phyloP scores from a whole-genome alignment of 23 red algal species.

The Rhodosorus marinus region DNA sequence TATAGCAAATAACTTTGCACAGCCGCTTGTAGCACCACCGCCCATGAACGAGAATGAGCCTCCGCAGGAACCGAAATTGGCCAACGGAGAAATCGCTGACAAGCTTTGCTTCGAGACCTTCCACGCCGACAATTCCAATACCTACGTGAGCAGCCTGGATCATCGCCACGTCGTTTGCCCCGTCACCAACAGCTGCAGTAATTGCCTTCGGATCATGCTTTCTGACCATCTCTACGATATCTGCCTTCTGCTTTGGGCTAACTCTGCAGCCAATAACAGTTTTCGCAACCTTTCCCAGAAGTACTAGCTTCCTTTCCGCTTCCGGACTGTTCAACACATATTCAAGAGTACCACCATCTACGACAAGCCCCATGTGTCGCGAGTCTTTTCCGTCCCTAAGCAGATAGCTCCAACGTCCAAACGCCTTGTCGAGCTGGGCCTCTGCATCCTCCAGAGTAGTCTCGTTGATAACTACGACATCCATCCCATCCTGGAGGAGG shows the following conservation, averaged over 20 bases:
- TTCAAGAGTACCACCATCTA: constrained; percentile 10
- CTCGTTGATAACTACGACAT: constrained; percentile 13
- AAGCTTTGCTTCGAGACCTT: constrained; percentile 22
- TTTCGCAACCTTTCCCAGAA: constrained; percentile 1
- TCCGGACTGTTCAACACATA: constrained; percentile 25
- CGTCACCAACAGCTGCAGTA: constrained; percentile 28
- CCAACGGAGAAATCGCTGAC: constrained; percentile 29
- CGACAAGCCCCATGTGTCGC: constrained; percentile 5
- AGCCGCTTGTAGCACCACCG: constrained; percentile 38
- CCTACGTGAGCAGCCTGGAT: constrained; percentile 43
- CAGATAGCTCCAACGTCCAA: constrained; percentile 1
- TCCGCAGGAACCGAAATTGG: constrained; percentile 26
- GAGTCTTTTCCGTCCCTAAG: neutral
- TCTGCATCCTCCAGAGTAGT: constrained; percentile 4
- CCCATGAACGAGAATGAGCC: constrained; percentile 26
- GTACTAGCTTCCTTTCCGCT: constrained; percentile 3
- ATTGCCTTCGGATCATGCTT: constrained; percentile 1
- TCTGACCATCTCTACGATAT: constrained; percentile 13
- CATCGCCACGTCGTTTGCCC: constrained; percentile 48
- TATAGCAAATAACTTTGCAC: constrained; percentile 17
- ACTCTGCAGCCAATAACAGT: constrained; percentile 24
- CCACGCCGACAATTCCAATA: constrained; percentile 24
- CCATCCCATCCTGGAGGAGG: constrained; percentile 7
- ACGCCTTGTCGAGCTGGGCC: constrained; percentile 14
- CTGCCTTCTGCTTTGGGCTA: constrained; percentile 31